Conservation (phyloP, 2,329 filamentous ascomycete species). For the Clonostachys sp. region DNA sequence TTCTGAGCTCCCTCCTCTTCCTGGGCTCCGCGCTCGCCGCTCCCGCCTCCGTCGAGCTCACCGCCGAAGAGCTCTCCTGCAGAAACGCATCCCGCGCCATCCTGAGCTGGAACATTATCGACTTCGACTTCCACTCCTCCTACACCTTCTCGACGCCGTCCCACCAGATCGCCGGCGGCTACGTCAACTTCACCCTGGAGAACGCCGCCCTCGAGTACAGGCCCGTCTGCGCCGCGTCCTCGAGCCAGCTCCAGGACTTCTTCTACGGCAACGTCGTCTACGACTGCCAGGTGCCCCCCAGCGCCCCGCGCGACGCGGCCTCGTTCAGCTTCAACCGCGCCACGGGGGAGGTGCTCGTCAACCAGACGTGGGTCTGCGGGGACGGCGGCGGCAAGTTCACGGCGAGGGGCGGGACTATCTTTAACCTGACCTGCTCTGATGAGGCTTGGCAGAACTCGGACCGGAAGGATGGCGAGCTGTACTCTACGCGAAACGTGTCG, state of each 20-base stretch:
- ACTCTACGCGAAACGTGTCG: constrained; percentile 17
- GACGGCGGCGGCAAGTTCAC: constrained; percentile 27
- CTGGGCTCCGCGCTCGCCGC: constrained; percentile 14
- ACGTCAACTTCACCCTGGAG: constrained; percentile 41
- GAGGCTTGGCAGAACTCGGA: constrained; percentile 16
- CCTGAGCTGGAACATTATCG: constrained; percentile 29
- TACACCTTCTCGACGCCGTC: constrained; percentile 45
- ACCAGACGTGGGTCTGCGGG: constrained; percentile 44
- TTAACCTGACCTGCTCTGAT: constrained; percentile 21
- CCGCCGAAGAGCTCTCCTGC: not conserved
- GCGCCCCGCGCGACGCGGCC: constrained; percentile 9
- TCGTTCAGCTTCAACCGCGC: constrained; percentile 38
- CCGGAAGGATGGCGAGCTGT: constrained; percentile 22
- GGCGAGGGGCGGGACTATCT: constrained; percentile 14
- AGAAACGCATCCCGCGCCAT: constrained; percentile 3
- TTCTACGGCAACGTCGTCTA: constrained; percentile 43
- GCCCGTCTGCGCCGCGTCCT: constrained; percentile 31
- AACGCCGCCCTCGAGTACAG: constrained; percentile 35
- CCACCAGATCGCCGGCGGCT: constrained; percentile 43
- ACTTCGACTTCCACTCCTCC: constrained; percentile 43
- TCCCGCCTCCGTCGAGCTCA: constrained; percentile 7
- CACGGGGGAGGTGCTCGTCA: constrained; percentile 27
- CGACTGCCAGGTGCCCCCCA: constrained; percentile 26
- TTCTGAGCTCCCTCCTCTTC: constrained; percentile 12
- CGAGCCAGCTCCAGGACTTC: constrained; percentile 37